Conservation (phyloP, 164 flowering plant genomes). For the Cinnamomum chago region DNA sequence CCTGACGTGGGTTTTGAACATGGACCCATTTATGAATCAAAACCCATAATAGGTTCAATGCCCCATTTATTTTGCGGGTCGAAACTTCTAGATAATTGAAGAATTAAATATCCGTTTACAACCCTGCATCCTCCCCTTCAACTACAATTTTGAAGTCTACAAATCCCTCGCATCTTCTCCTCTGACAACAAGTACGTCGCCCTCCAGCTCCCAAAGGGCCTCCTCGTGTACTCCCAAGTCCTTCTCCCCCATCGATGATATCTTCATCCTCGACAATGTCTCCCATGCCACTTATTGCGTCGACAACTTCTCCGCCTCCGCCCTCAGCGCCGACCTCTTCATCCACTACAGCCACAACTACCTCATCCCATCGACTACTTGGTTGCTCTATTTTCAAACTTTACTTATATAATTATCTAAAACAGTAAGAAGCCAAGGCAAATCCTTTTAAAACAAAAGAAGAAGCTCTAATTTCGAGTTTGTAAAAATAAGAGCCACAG, state of each 20-base stretch:
- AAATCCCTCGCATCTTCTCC: conserved; percentile 61
- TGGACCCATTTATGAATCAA: accelerated
- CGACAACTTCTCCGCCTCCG: conserved; percentile 46
- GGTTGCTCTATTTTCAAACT: no score
- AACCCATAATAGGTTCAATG: no score
- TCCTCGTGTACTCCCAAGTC: conserved; percentile 79
- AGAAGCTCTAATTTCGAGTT: no score
- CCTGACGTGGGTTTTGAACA: accelerated
- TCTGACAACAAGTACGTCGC: conserved; percentile 66
- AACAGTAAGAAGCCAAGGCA: no score
- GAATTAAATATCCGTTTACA: no score
- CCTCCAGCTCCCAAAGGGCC: conserved; percentile 93
- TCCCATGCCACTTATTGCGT: conserved; percentile 95
- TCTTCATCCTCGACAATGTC: conserved; percentile 86
- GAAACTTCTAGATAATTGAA: no score
- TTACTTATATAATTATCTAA: no score
- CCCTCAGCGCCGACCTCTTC: conserved; percentile 70
- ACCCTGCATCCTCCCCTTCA: conserved; percentile 43
- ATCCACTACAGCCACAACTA: conserved; percentile 95
- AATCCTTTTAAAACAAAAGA: no score
- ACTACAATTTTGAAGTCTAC: conserved; percentile 92
- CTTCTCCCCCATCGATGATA: conserved; percentile 50
- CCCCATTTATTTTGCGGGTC: accelerated
- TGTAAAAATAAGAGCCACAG: no score
- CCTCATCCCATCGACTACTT: conserved; percentile 23